Evolutionary conservation across 1,284 basidiomycete genomes (phyloP).

Genomic region (Ceratobasidium sp.): DNA sequence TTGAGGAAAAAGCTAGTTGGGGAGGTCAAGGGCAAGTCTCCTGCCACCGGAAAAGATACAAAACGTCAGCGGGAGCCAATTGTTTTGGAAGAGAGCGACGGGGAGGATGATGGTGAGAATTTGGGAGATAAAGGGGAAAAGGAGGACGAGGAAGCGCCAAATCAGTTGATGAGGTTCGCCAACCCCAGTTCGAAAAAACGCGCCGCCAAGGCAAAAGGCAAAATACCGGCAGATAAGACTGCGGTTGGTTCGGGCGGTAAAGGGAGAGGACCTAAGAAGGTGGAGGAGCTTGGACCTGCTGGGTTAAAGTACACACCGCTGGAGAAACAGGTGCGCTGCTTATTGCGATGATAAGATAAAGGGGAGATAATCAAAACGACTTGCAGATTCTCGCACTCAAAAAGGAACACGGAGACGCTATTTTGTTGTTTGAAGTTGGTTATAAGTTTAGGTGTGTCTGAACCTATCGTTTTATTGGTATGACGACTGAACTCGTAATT

Average conservation of each 20-base stretch:
- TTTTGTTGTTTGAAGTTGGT: conserved; percentile 88
- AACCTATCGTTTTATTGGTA: neutral
- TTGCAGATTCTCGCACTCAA: conserved; percentile 72
- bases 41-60: conserved; percentile 29
- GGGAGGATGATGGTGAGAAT: conserved; percentile 28
- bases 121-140: conserved; percentile 35
- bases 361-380: neutral
- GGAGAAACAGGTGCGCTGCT: conserved; percentile 75
- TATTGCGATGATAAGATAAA: neutral
- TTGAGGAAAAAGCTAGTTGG: conserved; percentile 53
- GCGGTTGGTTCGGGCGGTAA: conserved; percentile 48
- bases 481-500: neutral
- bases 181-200: conserved; percentile 38
- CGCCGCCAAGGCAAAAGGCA: conserved; percentile 44
- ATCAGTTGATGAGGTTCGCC: conserved; percentile 7
- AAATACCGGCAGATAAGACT: conserved; percentile 47
- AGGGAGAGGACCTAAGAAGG: conserved; percentile 56
- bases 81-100: conserved; percentile 9
- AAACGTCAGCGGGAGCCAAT: conserved; percentile 22
- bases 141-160: conserved; percentile 42
- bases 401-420: conserved; percentile 73
- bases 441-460: conserved; percentile 74
- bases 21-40: conserved; percentile 53
- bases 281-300: conserved; percentile 73
- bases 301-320: conserved; percentile 84